Percentiles rank a stretch among this genome's conserved stretches.
These are phyloP conservation scores for Coprinopsis sp. DNA, from an alignment of 768 basidiomycete genomes.

Conservation along the genomic window DNA sequence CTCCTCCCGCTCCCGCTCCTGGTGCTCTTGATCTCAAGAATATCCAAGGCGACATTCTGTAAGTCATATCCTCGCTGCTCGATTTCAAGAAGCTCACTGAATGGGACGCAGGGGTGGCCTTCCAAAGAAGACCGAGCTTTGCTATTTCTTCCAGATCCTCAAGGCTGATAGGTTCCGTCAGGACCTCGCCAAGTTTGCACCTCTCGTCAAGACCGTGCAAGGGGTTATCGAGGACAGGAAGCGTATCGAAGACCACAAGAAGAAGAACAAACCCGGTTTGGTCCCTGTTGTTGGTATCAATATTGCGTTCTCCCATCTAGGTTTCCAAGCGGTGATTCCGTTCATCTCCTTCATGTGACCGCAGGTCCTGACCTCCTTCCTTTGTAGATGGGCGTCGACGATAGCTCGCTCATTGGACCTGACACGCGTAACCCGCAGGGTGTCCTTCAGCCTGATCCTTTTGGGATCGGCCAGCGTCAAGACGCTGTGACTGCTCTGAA, in stretches of 20 bases:
- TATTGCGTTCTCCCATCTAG: slow-evolving; percentile 49
- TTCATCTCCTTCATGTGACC: slow-evolving; percentile 23
- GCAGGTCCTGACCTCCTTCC: slow-evolving; percentile 33
- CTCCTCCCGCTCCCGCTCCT: slow-evolving; percentile 11
- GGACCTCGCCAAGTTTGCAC: slow-evolving; percentile 36
- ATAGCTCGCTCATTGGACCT: slow-evolving; percentile 31
- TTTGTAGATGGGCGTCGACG: slow-evolving; percentile 36
- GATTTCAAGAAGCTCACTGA: neutral
- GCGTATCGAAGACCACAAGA: slow-evolving; percentile 36
- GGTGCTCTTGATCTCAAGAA: slow-evolving; percentile 33
- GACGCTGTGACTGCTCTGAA: slow-evolving; percentile 34
- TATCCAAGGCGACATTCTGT: slow-evolving; percentile 48
- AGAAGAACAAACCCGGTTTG: slow-evolving; percentile 24
- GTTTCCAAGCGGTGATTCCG: slow-evolving; percentile 33
- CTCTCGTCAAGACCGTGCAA: slow-evolving; percentile 43
- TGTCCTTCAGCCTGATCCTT: slow-evolving; percentile 16
- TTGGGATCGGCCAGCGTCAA: slow-evolving; percentile 35
- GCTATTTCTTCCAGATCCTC: slow-evolving; percentile 49
- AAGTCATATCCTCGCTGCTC: slow-evolving; percentile 27
- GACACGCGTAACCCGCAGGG: slow-evolving; percentile 9
- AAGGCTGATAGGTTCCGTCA: slow-evolving; percentile 39
- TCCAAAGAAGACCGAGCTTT: slow-evolving; percentile 49
- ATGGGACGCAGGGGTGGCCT: slow-evolving; percentile 28
- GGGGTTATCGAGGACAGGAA: slow-evolving; percentile 39
- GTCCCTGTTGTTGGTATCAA: slow-evolving; percentile 43